Evolutionary conservation across 2,329 filamentous ascomycete species (phyloP).

Genomic region (Apiospora saccharicola): DNA sequence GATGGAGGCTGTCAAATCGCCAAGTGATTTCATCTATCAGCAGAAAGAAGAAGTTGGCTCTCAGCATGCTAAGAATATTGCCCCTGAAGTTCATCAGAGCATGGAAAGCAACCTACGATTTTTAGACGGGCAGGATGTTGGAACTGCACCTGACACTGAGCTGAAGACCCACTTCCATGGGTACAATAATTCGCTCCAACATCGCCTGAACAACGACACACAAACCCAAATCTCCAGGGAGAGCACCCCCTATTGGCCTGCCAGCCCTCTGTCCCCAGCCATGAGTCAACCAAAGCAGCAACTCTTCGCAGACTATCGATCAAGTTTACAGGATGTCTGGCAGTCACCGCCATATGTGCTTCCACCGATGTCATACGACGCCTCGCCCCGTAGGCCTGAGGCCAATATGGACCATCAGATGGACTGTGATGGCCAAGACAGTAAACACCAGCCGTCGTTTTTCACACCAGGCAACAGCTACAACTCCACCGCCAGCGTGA

Average conservation of each 20-base stretch:
- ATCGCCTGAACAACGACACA: not conserved
- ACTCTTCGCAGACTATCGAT: not conserved
- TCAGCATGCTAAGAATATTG: not conserved
- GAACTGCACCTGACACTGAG: not conserved
- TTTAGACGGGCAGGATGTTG: not conserved
- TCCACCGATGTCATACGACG: not conserved
- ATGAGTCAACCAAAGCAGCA: not conserved
- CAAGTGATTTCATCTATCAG: slow-evolving; percentile 30
- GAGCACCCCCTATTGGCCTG: not conserved
- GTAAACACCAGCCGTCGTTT: not conserved
- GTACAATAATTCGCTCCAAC: not conserved
- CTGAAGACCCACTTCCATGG: not conserved
- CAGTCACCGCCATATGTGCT: slow-evolving; percentile 7
- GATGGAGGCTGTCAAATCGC: slow-evolving; percentile 29
- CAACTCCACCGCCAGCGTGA: not conserved
- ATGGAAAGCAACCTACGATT: not conserved
- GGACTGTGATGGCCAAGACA: not conserved
- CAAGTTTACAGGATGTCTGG: not conserved
- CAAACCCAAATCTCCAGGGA: too few relatives aligned
- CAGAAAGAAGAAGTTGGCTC: not conserved
- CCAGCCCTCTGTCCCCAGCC: not conserved
- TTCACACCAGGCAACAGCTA: not conserved
- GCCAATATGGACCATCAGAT: not conserved
- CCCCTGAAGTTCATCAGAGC: not conserved
- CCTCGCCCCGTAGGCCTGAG: not conserved